Conservation (phyloP, 768 basidiomycete species). For the Amanita pseudoporphyria region DNA sequence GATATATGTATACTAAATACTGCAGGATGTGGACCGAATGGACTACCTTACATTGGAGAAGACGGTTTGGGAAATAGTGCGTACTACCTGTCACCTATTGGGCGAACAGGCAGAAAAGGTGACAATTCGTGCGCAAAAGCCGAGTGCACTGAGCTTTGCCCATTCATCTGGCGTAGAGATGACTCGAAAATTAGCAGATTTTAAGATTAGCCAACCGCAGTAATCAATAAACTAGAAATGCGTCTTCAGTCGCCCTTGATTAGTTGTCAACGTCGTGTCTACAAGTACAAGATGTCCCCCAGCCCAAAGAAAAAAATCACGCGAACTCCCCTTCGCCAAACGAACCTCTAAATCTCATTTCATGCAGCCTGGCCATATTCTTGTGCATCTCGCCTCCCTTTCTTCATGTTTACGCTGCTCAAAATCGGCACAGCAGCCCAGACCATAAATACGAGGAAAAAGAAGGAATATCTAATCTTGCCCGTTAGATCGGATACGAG, state of each 20-base stretch:
- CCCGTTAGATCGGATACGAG: conserved; percentile 82
- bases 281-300: too few relatives aligned
- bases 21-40: conserved; percentile 38
- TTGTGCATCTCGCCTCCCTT: conserved; percentile 45
- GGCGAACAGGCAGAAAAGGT: conserved; percentile 20
- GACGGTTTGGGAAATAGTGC: conserved; percentile 38
- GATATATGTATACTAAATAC: background rate
- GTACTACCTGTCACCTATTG: conserved; percentile 10
- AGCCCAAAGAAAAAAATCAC: too few relatives aligned
- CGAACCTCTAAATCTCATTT: background rate
- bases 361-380: conserved; percentile 20
- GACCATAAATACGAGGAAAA: conserved; percentile 79
- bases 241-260: too few relatives aligned
- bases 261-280: too few relatives aligned
- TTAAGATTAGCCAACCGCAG: background rate
- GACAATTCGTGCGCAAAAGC: conserved; percentile 54
- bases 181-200: conserved; percentile 24
- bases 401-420: conserved; percentile 54
- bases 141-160: conserved; percentile 62
- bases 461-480: conserved; percentile 87
- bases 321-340: background rate
- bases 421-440: conserved; percentile 76
- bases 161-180: conserved; percentile 55
- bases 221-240: too few relatives aligned
- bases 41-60: conserved; percentile 55